These are phyloP conservation scores for Leccinum fibrillosum DNA, from an alignment of 768 basidiomycete species.

Conservation along the genomic window DNA sequence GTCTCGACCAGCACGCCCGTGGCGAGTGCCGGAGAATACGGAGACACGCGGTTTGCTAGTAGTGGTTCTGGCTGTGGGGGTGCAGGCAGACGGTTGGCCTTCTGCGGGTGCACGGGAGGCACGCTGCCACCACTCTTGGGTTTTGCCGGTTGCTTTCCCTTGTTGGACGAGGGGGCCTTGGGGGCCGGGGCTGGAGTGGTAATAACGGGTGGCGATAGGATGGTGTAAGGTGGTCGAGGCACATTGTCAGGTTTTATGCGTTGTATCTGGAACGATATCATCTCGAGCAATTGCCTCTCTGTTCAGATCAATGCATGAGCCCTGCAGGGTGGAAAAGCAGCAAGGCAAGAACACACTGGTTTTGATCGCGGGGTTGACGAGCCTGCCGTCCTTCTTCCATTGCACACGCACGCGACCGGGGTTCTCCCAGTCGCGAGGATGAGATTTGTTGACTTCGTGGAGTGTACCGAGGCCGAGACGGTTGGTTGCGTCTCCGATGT, in stretches of 20 bases:
- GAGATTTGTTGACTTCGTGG: slow-evolving; percentile 86
- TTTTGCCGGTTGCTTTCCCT: slow-evolving; percentile 54
- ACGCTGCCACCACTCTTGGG: slow-evolving; percentile 39
- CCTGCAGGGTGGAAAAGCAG: background rate
- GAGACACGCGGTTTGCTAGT: slow-evolving; percentile 69
- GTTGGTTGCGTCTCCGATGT: slow-evolving; percentile 82
- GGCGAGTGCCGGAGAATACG: slow-evolving; percentile 76
- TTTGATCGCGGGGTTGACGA: slow-evolving; percentile 66
- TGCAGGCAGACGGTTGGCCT: slow-evolving; percentile 50
- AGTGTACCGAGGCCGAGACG: slow-evolving; percentile 75
- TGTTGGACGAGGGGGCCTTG: slow-evolving; percentile 31
- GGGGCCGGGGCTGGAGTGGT: slow-evolving; percentile 29
- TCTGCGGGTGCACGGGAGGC: slow-evolving; percentile 24
- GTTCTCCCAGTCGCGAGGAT: slow-evolving; percentile 98
- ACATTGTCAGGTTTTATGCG: slow-evolving; percentile 64
- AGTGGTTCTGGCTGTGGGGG: slow-evolving; percentile 78
- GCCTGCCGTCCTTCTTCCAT: slow-evolving; percentile 77
- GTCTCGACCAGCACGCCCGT: slow-evolving; percentile 79
- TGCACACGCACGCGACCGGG: slow-evolving; percentile 93
- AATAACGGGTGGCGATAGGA: slow-evolving; percentile 27
- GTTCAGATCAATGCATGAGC: slow-evolving; percentile 1
- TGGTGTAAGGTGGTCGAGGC: slow-evolving; percentile 61
- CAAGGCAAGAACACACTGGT: slow-evolving; percentile 55
- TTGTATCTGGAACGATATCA: slow-evolving; percentile 73
- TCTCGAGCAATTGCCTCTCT: slow-evolving; percentile 81